A percentile compares a stretch with the other conserved stretches of the same genome.
phyloP scores from a whole-genome alignment of 345 rosid species.

The Salix exigua region DNA sequence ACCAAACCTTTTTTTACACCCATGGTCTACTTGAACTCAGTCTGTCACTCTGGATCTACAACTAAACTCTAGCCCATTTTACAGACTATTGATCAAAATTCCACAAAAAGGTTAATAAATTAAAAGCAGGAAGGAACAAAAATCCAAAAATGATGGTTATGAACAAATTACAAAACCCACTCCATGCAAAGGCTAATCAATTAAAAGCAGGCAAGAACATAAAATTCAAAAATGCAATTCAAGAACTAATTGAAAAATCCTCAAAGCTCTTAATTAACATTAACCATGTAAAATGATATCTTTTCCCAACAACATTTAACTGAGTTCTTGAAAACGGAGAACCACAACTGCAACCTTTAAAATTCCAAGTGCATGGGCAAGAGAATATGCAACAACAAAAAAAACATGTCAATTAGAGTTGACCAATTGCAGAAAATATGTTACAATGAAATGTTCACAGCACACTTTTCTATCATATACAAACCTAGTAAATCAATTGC shows the following conservation, averaged over 20 bases:
- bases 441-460: too few species aligned
- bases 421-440: too few species aligned
- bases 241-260: background rate
- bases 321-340: background rate
- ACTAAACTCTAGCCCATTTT: background rate
- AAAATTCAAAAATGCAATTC: background rate
- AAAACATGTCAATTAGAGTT: too few species aligned
- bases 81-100: background rate
- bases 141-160: background rate
- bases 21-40: background rate
- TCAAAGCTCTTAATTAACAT: background rate
- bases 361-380: background rate
- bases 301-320: background rate
- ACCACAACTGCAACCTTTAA: background rate
- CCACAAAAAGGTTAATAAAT: background rate
- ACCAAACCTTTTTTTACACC: background rate
- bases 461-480: conserved; percentile 7
- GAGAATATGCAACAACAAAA: too few species aligned
- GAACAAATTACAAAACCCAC: background rate
- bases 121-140: background rate
- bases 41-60: background rate
- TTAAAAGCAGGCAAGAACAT: background rate
- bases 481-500: conserved; percentile 94
- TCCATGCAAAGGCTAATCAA: background rate
- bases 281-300: background rate